Percentiles rank a stretch among this genome's conserved stretches.
Conservation (phyloP, 768 basidiomycete species). For the Lentinus brumalis region DNA sequence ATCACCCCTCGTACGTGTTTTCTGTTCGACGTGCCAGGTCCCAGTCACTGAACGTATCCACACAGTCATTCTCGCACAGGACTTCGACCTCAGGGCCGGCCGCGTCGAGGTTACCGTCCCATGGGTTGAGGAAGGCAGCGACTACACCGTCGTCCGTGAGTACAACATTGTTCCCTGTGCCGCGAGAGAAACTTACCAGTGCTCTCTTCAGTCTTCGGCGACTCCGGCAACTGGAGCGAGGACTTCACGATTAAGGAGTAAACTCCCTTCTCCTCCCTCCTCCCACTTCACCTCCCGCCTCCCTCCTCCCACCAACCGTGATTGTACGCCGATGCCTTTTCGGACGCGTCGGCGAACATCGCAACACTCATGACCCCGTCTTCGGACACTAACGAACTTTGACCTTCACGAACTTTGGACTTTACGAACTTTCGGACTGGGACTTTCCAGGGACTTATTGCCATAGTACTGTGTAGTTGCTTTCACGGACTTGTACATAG, state of each 20-base stretch:
- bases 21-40: not conserved
- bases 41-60: not conserved
- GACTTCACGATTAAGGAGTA: constrained; percentile 36
- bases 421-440: too few species aligned
- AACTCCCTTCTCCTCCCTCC: not conserved
- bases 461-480: too few species aligned
- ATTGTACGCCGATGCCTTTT: too few species aligned
- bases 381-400: too few species aligned
- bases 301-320: too few species aligned
- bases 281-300: too few species aligned
- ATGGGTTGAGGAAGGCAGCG: constrained; percentile 27
- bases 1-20: constrained; percentile 29
- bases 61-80: constrained; percentile 33
- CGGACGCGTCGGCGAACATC: too few species aligned
- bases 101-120: constrained; percentile 38
- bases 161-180: not conserved
- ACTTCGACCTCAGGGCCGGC: constrained; percentile 37
- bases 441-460: too few species aligned
- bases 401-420: too few species aligned
- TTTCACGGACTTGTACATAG: too few species aligned
- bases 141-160: constrained; percentile 43
- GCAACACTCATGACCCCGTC: too few species aligned
- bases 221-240: constrained; percentile 46
- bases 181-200: not conserved
- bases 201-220: constrained; percentile 42